Base-by-base conservation (phyloP, 192 early-diverging fungal species). In the Backusella luteola region DNA sequence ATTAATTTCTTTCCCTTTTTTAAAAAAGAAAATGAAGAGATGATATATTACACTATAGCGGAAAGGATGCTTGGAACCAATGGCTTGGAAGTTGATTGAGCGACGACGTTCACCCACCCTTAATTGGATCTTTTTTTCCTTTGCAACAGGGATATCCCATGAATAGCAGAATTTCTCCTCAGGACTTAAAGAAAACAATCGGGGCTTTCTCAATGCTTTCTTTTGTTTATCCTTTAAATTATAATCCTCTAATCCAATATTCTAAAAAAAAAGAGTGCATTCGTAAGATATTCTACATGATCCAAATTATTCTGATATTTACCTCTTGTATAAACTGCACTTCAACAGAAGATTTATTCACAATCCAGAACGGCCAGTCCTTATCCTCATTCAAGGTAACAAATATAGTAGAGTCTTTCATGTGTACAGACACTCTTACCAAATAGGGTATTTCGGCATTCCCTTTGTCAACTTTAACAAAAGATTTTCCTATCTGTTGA, bases 391-490 rank as follows among this genome's bases (percentile, higher is more conserved):
- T 76, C 73, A 95, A 83, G 0, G 90, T 81, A 21, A 97, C 86
- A 80, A 95, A 95, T 34, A 97, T 77, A 11, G 93, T 94, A 2
- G 95, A 92, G 66, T 90, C 87, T 46, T 95, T 86, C 21, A 97
- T 56, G 7, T 88, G 69, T 26, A 94, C 81, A 26, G 93, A 91
- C 5, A 90, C 83, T 32, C 88, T 85, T 7, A 95, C 78, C 35
- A 96, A 84, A 66, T 91, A 87, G 3, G 59, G 68, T 66, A 86
- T 78, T 1, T 76, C 75, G 14, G 71, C 49, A 26, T 86, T 85
- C 34, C 85, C 85, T 21, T 85, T 81, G 14, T 89, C 86, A 38
- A 95, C 56, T 15, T 94, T 93, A 29, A 96, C 77, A 81, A 85
- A 93, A 0, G 88, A 79, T 5, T 82, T 81, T 32, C 94, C 95